Conservation (phyloP, 371 early-diverging fungal species). For the Apophysomyces sp. region DNA sequence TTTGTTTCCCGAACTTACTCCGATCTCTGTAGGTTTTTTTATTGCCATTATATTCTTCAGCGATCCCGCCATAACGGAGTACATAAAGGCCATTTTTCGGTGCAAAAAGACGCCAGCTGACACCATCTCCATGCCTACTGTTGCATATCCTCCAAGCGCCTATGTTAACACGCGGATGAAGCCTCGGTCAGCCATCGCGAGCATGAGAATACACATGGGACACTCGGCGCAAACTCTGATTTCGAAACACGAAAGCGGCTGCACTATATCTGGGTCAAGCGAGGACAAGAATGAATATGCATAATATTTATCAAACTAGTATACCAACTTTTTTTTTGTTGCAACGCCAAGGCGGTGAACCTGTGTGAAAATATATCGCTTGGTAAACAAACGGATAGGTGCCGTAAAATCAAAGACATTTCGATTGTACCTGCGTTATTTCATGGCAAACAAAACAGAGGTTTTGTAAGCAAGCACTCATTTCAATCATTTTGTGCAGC, state of each 20-base stretch:
- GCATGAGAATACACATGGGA: not conserved
- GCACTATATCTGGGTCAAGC: not conserved
- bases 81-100: not conserved
- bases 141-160: not conserved
- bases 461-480: no score
- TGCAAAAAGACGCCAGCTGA: not conserved
- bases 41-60: constrained; percentile 29
- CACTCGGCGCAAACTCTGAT: not conserved
- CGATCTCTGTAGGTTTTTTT: constrained; percentile 17
- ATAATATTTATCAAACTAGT: no score
- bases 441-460: no score
- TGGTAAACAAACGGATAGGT: no score
- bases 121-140: not conserved
- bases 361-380: no score
- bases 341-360: no score
- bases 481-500: no score
- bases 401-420: no score
- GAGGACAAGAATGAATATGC: not conserved
- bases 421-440: no score
- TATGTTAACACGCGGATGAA: not conserved
- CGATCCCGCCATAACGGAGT: constrained; percentile 19
- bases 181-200: not conserved
- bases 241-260: not conserved
- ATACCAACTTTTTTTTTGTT: no score
- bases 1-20: not conserved